phyloP scores from a whole-genome alignment of 148 eudicot genomes.

The Spergularia bocconei region DNA sequence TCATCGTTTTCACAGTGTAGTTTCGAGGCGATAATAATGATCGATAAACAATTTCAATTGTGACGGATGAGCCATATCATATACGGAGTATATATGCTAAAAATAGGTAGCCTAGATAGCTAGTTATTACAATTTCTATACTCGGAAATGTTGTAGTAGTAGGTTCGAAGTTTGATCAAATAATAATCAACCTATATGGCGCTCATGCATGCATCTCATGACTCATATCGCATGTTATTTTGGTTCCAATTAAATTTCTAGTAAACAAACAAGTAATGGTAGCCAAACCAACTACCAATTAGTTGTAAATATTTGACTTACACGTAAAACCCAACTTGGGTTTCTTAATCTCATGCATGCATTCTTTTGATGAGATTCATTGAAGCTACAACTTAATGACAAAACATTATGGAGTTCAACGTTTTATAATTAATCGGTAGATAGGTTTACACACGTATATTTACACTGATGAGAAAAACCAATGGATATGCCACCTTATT shows the following conservation, averaged over 20 bases:
- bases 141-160: background rate
- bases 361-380: constrained; percentile 5
- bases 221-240: background rate
- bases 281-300: constrained; percentile 2
- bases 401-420: background rate
- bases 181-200: background rate
- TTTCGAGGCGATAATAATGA: too few species aligned
- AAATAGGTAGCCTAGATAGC: background rate
- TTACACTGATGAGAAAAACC: too few species aligned
- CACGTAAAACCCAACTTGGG: background rate
- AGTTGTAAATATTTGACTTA: constrained; percentile 1
- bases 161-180: background rate
- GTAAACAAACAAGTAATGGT: background rate
- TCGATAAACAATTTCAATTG: too few species aligned
- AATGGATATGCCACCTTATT: too few species aligned
- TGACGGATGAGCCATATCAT: background rate
- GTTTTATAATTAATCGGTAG: background rate
- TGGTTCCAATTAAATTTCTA: background rate
- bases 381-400: constrained; percentile 26
- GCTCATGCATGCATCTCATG: constrained; percentile 16
- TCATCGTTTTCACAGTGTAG: too few species aligned
- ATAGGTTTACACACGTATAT: too few species aligned
- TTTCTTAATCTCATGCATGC: background rate
- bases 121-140: background rate
- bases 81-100: background rate